A percentile compares a stretch with the other conserved stretches of the same genome.
phyloP scores from a whole-genome alignment of 2,329 filamentous ascomycete genomes.

The Chaetomiaceae sp. region DNA sequence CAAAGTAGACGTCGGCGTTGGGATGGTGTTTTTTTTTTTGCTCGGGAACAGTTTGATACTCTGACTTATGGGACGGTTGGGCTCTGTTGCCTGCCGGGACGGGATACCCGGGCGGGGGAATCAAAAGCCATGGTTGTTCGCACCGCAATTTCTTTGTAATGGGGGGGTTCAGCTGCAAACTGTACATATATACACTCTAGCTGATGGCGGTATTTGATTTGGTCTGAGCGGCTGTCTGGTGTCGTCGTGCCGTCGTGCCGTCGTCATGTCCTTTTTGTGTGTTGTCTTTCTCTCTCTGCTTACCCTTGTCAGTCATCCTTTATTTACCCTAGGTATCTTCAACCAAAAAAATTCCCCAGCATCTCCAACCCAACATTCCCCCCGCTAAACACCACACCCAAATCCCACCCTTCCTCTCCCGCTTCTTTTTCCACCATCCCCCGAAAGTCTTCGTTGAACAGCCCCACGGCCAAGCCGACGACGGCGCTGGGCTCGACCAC shows the following conservation, averaged over 20 bases:
- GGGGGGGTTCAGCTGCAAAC: constrained; percentile 16
- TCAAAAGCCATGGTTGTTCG: constrained; percentile 22
- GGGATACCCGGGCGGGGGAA: constrained; percentile 24
- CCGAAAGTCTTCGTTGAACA: constrained; percentile 84
- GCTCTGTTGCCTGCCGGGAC: constrained; percentile 13
- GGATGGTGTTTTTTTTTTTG: constrained; percentile 20
- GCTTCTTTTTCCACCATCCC: constrained; percentile 64
- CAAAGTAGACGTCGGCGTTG: constrained; percentile 53
- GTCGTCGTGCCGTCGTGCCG: too few species aligned
- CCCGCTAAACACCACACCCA: constrained; percentile 57
- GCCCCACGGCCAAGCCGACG: constrained; percentile 74
- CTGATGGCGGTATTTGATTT: constrained; percentile 16
- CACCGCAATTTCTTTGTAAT: constrained; percentile 18
- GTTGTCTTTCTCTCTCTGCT: neutral
- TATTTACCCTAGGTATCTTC: too few species aligned
- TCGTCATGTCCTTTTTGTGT: too few species aligned
- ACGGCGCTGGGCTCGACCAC: constrained; percentile 85
- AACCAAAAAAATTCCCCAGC: constrained; percentile 47
- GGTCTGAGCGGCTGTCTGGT: neutral
- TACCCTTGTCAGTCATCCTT: neutral
- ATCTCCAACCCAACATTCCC: constrained; percentile 56
- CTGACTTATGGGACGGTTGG: constrained; percentile 16
- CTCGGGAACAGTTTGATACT: constrained; percentile 23
- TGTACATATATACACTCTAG: constrained; percentile 25
- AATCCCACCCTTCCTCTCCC: constrained; percentile 68